Percentiles rank a stretch among this genome's conserved stretches.
Evolutionary conservation across 2,329 filamentous ascomycete species (phyloP).

Genomic region (Akanthomyces uredinophilus): DNA sequence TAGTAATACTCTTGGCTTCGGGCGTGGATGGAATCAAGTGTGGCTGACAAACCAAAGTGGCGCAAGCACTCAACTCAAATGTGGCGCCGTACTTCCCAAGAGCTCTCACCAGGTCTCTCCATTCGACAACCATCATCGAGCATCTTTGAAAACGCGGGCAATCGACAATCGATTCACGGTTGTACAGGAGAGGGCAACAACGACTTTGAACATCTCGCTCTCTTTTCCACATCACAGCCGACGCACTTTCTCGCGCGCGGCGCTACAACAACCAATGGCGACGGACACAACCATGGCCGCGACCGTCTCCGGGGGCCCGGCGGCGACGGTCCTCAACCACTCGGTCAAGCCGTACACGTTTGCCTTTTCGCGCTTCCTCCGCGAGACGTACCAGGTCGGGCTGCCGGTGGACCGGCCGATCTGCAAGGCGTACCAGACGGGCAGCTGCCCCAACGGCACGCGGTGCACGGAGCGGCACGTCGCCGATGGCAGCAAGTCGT

Average conservation of each 20-base stretch:
- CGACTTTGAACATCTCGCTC: neutral
- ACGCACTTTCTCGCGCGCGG: neutral
- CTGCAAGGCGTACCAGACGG: conserved; percentile 81
- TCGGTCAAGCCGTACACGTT: conserved; percentile 60
- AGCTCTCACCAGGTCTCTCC: neutral
- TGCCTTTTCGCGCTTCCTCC: conserved; percentile 80
- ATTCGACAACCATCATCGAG: neutral
- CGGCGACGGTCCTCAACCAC: conserved; percentile 51
- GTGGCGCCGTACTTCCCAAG: neutral
- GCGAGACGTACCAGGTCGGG: conserved; percentile 76
- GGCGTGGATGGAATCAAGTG: neutral
- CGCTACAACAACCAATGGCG: conserved; percentile 22
- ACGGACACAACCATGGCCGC: conserved; percentile 21
- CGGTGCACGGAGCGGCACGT: conserved; percentile 81
- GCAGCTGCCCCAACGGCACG: conserved; percentile 80
- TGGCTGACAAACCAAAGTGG: conserved; percentile 14
- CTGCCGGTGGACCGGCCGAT: conserved; percentile 72
- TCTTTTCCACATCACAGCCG: neutral
- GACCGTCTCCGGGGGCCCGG: conserved; percentile 26
- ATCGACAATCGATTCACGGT: neutral
- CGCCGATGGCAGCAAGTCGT: conserved; percentile 29
- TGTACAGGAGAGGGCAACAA: too few relatives aligned
- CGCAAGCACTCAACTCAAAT: neutral
- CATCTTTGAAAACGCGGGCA: neutral
- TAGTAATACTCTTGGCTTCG: neutral